A percentile compares a stretch with the other conserved stretches of the same genome.
phyloP scores from a whole-genome alignment of 2,329 filamentous ascomycete species.

The Aspergillus tubingensis region DNA sequence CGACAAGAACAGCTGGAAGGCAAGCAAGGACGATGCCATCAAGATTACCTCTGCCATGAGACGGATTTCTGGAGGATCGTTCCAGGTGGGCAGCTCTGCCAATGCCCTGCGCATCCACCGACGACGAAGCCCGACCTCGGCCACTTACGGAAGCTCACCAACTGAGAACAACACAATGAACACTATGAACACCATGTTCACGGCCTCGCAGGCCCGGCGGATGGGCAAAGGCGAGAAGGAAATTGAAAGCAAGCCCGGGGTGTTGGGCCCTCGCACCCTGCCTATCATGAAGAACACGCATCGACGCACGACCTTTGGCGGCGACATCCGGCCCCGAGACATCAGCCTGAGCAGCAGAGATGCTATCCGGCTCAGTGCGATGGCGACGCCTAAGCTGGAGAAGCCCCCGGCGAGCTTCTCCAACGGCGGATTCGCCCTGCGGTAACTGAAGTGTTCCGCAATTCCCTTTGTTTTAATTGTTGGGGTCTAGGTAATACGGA shows the following conservation, averaged over 20 bases:
- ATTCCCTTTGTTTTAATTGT: slow-evolving; percentile 17
- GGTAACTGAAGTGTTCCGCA: slow-evolving; percentile 13
- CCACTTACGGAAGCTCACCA: slow-evolving; percentile 54
- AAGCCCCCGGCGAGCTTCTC: slow-evolving; percentile 34
- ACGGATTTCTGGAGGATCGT: slow-evolving; percentile 52
- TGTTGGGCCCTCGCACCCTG: slow-evolving; percentile 63
- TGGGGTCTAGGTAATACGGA: slow-evolving; percentile 23
- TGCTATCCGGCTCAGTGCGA: slow-evolving; percentile 41
- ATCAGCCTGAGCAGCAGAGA: slow-evolving; percentile 42
- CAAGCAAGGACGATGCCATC: slow-evolving; percentile 53
- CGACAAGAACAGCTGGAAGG: slow-evolving; percentile 53
- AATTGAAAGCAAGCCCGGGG: slow-evolving; percentile 55
- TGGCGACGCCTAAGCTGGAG: slow-evolving; percentile 39
- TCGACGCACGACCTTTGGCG: slow-evolving; percentile 46
- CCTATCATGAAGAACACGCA: slow-evolving; percentile 59
- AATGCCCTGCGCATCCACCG: slow-evolving; percentile 51
- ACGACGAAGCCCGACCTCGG: slow-evolving; percentile 57
- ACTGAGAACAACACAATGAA: slow-evolving; percentile 62
- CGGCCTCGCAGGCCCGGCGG: slow-evolving; percentile 64
- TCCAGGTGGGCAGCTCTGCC: slow-evolving; percentile 40
- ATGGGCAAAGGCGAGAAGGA: slow-evolving; percentile 66
- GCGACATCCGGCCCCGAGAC: slow-evolving; percentile 43
- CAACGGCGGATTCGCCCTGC: slow-evolving; percentile 28
- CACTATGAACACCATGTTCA: slow-evolving; percentile 65
- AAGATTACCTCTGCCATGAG: slow-evolving; percentile 60